Conservation (phyloP, 73 alveolate species). For the Durusdinium trenchii region DNA sequence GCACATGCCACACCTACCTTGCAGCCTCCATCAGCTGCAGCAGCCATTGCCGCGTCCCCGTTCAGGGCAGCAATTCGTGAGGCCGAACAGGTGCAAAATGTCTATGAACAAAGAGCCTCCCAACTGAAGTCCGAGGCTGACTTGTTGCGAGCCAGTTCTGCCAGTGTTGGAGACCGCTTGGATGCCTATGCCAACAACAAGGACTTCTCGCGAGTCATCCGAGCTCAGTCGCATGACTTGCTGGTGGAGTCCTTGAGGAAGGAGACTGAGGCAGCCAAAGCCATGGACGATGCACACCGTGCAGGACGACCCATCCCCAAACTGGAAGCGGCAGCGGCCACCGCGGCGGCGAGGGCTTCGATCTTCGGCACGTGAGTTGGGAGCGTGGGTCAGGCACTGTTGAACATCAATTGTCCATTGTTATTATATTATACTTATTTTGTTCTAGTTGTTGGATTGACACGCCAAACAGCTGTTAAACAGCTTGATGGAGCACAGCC, state of each 20-base stretch:
- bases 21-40: not conserved
- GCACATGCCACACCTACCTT: not conserved
- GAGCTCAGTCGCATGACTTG: constrained; percentile 41
- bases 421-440: too few relatives aligned
- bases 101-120: not conserved
- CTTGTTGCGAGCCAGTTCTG: constrained; percentile 13
- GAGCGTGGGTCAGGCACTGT: not conserved
- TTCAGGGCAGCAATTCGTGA: constrained; percentile 11
- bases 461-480: too few relatives aligned
- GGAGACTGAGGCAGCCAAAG: constrained; percentile 32
- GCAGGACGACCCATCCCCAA: constrained; percentile 44
- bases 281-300: constrained; percentile 30
- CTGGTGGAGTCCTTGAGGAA: constrained; percentile 35
- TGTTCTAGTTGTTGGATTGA: too few relatives aligned
- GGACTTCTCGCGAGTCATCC: constrained; percentile 9
- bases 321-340: not conserved
- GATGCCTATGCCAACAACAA: constrained; percentile 6
- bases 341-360: constrained; percentile 34
- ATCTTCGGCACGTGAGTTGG: not conserved
- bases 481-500: too few relatives aligned
- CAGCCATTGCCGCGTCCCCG: constrained; percentile 5
- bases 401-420: not conserved
- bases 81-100: not conserved
- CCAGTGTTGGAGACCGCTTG: too few relatives aligned
- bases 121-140: constrained; percentile 33